A percentile compares a stretch with the other conserved stretches of the same genome.
Conservation (phyloP, 2,329 filamentous ascomycete species). For the Colletotrichum musicola region DNA sequence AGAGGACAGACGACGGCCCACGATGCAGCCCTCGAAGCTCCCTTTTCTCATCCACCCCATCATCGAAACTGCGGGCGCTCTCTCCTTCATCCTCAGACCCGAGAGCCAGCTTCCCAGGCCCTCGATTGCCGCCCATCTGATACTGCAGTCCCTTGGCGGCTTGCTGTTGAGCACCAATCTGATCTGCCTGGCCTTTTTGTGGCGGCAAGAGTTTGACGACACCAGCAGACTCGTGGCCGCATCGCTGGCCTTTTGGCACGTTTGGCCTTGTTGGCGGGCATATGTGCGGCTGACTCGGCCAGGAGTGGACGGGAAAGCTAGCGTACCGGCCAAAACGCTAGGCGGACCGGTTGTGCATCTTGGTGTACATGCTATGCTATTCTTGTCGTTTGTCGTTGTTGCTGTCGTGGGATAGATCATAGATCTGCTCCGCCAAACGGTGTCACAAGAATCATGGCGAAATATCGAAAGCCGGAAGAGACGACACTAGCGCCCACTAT, state of each 20-base stretch:
- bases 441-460: not conserved
- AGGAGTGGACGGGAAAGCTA: slow-evolving; percentile 28
- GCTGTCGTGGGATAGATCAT: slow-evolving; percentile 38
- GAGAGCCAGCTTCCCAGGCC: slow-evolving; percentile 57
- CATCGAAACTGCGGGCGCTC: slow-evolving; percentile 57
- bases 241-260: slow-evolving; percentile 62
- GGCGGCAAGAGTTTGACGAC: slow-evolving; percentile 47
- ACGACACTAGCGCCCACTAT: not conserved
- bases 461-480: not conserved
- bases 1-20: no score
- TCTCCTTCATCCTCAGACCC: slow-evolving; percentile 60
- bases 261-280: slow-evolving; percentile 62
- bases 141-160: slow-evolving; percentile 62
- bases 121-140: slow-evolving; percentile 53
- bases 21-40: slow-evolving; percentile 43
- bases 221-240: slow-evolving; percentile 51
- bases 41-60: slow-evolving; percentile 55
- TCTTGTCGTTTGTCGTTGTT: slow-evolving; percentile 50
- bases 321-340: slow-evolving; percentile 46
- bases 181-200: slow-evolving; percentile 54
- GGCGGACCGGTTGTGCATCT: slow-evolving; percentile 63
- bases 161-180: slow-evolving; percentile 60
- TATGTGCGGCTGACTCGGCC: slow-evolving; percentile 48
- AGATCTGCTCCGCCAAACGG: not conserved
- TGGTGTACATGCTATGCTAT: slow-evolving; percentile 53